phyloP scores from a whole-genome alignment of 805 yeast genomes.

The Lipomyces anomalus region DNA sequence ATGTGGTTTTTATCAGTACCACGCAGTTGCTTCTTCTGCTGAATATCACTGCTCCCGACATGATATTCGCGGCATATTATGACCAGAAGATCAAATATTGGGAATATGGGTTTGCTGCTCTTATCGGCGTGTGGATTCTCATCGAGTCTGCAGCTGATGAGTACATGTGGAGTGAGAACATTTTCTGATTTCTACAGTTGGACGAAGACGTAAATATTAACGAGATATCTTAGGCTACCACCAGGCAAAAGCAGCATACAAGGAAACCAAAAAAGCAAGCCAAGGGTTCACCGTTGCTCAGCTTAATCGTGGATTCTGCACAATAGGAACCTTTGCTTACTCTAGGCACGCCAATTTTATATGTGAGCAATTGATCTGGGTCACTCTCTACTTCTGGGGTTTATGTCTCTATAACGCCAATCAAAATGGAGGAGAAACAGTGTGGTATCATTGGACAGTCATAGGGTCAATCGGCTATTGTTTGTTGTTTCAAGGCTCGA shows the following conservation, averaged over 20 bases:
- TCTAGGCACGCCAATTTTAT: constrained; percentile 21
- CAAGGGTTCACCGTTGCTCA: constrained; percentile 10
- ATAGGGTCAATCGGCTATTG: constrained; percentile 16
- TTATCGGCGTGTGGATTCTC: constrained; percentile 6
- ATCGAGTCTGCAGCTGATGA: constrained; percentile 15
- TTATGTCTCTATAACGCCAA: background rate
- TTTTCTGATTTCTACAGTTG: background rate
- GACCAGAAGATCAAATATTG: background rate
- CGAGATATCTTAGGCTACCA: constrained; percentile 9
- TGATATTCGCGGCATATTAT: constrained; percentile 2
- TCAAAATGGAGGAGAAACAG: constrained; percentile 1
- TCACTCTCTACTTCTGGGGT: constrained; percentile 14
- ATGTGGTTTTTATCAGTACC: constrained; percentile 9
- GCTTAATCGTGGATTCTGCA: constrained; percentile 21
- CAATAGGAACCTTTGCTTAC: constrained; percentile 17
- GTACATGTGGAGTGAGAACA: constrained; percentile 17
- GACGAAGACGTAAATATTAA: background rate
- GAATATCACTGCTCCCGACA: constrained; percentile 15
- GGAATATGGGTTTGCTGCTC: constrained; percentile 7
- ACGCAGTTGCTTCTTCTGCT: constrained; percentile 14
- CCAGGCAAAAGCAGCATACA: constrained; percentile 11
- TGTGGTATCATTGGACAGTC: constrained; percentile 15
- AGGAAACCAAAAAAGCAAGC: constrained; percentile 4
- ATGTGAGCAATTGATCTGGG: constrained; percentile 19
- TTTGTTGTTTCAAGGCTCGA: constrained; percentile 18